These are phyloP conservation scores for Athelia psychrophila DNA, from an alignment of 1,284 basidiomycete species.

Conservation along the genomic window DNA sequence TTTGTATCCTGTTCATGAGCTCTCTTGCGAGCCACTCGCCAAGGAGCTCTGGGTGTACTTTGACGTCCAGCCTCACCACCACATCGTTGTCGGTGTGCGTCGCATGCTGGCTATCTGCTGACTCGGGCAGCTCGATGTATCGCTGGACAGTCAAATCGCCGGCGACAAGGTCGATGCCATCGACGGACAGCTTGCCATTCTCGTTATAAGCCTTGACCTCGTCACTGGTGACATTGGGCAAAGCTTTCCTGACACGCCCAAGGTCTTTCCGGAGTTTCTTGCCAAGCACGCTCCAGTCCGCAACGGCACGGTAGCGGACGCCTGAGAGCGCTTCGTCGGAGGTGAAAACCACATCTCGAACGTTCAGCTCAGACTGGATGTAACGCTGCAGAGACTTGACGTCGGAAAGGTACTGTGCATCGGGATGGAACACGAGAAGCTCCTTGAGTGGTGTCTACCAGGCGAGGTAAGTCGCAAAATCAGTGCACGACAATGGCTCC, in stretches of 20 bases:
- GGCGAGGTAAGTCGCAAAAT: neutral
- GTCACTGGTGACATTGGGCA: slow-evolving; percentile 82
- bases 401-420: slow-evolving; percentile 84
- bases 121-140: slow-evolving; percentile 79
- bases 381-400: slow-evolving; percentile 85
- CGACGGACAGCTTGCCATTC: slow-evolving; percentile 81
- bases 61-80: slow-evolving; percentile 88
- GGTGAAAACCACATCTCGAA: slow-evolving; percentile 87
- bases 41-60: slow-evolving; percentile 85
- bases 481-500: neutral
- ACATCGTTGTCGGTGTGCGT: slow-evolving; percentile 94
- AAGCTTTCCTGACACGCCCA: slow-evolving; percentile 84
- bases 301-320: slow-evolving; percentile 88
- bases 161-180: slow-evolving; percentile 85
- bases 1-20: slow-evolving; percentile 93
- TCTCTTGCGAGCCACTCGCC: slow-evolving; percentile 90
- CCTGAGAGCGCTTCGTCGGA: slow-evolving; percentile 87
- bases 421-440: slow-evolving; percentile 92
- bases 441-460: slow-evolving; percentile 88
- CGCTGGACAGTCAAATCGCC: slow-evolving; percentile 92
- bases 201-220: slow-evolving; percentile 79
- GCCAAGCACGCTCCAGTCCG: slow-evolving; percentile 96
- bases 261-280: slow-evolving; percentile 94
- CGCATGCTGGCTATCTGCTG: slow-evolving; percentile 65
- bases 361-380: slow-evolving; percentile 94